Percentiles rank a stretch among this genome's conserved stretches.
Evolutionary conservation across 2,329 filamentous ascomycete genomes (phyloP).

Genomic region (Fusarium sterilihyphosum): DNA sequence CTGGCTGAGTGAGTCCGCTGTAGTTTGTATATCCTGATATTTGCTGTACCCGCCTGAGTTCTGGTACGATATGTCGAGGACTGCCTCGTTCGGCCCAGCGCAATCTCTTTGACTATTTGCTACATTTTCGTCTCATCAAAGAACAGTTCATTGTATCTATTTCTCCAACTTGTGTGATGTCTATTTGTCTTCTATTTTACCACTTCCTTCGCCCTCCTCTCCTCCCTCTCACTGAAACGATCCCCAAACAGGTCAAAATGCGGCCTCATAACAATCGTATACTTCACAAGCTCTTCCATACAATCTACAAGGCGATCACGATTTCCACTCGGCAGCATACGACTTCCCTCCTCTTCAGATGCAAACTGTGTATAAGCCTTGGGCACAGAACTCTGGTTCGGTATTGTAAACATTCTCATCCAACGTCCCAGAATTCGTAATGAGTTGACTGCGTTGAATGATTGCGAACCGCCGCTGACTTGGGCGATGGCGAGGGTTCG

Average conservation of each 20-base stretch:
- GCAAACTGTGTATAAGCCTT: not conserved
- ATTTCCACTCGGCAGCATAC: not conserved
- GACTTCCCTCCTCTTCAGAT: not conserved
- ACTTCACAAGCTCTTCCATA: constrained; percentile 10
- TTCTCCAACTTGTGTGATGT: rapidly evolving
- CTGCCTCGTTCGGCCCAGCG: too few relatives aligned
- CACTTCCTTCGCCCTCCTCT: not conserved
- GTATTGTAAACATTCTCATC: constrained; percentile 9
- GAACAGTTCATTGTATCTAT: rapidly evolving
- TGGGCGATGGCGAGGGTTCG: not conserved
- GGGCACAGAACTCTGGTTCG: not conserved
- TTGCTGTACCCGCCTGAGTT: not conserved
- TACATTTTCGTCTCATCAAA: not conserved
- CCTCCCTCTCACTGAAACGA: not conserved
- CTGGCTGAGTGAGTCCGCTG: too few relatives aligned
- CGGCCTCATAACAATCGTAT: not conserved
- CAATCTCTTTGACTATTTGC: not conserved
- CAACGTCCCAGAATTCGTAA: not conserved
- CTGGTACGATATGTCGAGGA: rapidly evolving
- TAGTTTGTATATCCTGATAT: not conserved
- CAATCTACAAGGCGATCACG: not conserved
- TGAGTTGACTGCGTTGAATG: not conserved
- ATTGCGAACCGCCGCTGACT: not conserved
- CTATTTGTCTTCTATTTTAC: not conserved
- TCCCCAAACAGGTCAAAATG: not conserved